Evolutionary conservation across 2,329 filamentous ascomycete genomes (phyloP).

Genomic region (Colletotrichum chrysophilum): DNA sequence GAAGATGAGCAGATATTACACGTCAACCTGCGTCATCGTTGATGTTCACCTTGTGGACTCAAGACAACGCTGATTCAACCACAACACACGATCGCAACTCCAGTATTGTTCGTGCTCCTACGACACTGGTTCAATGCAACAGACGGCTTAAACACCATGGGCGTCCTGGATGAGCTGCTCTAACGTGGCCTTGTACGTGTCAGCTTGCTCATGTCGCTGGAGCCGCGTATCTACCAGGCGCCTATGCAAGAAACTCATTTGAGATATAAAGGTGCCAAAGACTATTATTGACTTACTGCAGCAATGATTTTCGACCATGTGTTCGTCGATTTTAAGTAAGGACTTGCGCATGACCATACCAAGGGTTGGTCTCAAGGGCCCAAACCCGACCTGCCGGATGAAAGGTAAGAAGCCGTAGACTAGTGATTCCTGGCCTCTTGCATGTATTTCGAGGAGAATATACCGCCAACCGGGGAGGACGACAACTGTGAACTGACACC

Average conservation of each 20-base stretch:
- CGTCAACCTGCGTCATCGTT: background rate
- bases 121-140: accelerated
- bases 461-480: background rate
- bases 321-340: too few species aligned
- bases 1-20: background rate
- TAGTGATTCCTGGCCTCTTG: background rate
- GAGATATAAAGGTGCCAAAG: background rate
- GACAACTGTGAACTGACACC: accelerated
- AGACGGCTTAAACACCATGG: accelerated
- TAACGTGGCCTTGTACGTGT: background rate
- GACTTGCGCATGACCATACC: background rate
- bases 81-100: background rate
- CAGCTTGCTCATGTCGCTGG: background rate
- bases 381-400: background rate
- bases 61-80: background rate
- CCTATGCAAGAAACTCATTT: background rate
- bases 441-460: background rate
- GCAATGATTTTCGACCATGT: background rate
- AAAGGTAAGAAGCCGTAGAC: background rate
- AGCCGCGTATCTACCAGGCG: background rate
- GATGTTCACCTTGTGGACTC: accelerated
- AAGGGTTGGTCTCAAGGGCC: accelerated
- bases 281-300: background rate
- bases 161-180: background rate
- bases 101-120: accelerated